A percentile compares a stretch with the other conserved stretches of the same genome.
Conservation (phyloP, 805 yeast genomes). For the Schwanniomyces occidentalis region DNA sequence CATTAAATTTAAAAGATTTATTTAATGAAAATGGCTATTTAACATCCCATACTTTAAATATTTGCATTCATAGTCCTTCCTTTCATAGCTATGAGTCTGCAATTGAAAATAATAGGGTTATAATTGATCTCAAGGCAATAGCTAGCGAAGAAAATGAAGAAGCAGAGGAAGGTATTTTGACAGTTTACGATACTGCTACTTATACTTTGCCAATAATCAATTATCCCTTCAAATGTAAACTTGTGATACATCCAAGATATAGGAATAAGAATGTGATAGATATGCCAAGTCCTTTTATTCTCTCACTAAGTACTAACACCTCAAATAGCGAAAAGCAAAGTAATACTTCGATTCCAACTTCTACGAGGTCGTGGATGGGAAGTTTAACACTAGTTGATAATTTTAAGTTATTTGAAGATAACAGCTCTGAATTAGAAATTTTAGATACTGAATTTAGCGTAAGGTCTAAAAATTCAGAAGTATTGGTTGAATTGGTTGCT, state of each 20-base stretch:
- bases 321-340: constrained; percentile 3
- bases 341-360: constrained; percentile 28
- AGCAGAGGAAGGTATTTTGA: constrained; percentile 10
- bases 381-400: constrained; percentile 11
- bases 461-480: constrained; percentile 26
- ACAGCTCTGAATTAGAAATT: constrained; percentile 17
- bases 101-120: constrained; percentile 9
- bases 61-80: constrained; percentile 24
- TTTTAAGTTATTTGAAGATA: too few species aligned
- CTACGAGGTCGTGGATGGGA: constrained; percentile 32
- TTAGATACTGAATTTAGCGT: constrained; percentile 17
- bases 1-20: constrained; percentile 22
- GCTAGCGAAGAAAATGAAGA: constrained; percentile 20
- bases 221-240: constrained; percentile 22
- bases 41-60: constrained; percentile 15
- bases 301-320: constrained; percentile 16
- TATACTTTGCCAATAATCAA: constrained; percentile 23
- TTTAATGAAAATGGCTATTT: neutral
- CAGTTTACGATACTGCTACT: constrained; percentile 24
- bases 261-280: constrained; percentile 24
- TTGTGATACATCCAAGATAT: constrained; percentile 27
- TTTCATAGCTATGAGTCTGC: constrained; percentile 10
- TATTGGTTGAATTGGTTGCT: constrained; percentile 19
- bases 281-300: constrained; percentile 39
- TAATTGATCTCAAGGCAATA: constrained; percentile 24